A percentile compares a stretch with the other conserved stretches of the same genome.
These are phyloP conservation scores for Gossypium schwendimanii DNA, from an alignment of 441 rosid genomes.

Conservation along the genomic window DNA sequence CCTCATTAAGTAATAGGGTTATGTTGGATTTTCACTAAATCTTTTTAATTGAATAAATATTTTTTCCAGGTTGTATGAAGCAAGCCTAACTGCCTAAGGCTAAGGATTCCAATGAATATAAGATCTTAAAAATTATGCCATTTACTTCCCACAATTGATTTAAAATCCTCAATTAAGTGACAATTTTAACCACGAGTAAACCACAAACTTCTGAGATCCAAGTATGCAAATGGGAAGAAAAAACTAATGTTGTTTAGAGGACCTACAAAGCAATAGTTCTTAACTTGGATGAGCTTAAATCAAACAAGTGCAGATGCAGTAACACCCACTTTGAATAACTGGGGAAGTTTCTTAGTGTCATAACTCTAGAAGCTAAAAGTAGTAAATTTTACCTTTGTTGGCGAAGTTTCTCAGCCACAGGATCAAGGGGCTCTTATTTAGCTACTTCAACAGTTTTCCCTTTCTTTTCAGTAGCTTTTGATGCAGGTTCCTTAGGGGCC, in stretches of 20 bases:
- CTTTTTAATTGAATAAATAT: no score
- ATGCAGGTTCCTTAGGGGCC: conserved; percentile 19
- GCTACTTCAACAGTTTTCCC: not conserved
- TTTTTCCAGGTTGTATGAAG: no score
- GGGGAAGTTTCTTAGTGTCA: not conserved
- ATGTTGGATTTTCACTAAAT: no score
- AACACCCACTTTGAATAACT: not conserved
- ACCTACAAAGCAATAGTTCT: not conserved
- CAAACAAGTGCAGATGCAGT: not conserved
- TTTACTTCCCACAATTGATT: not conserved
- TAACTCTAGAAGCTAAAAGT: not conserved
- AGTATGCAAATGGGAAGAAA: not conserved
- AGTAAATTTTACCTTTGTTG: not conserved
- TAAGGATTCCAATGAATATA: not conserved
- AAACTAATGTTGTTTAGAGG: not conserved
- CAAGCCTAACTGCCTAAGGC: no score
- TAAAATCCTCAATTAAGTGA: not conserved
- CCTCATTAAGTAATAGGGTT: no score
- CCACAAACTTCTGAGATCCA: not conserved
- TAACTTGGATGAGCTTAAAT: not conserved
- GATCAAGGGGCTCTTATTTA: not conserved
- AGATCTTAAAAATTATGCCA: not conserved
- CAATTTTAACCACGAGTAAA: not conserved
- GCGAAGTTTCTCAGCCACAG: not conserved
- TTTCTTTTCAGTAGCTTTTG: not conserved